Base-by-base conservation (phyloP, 2,329 filamentous ascomycete genomes). In the Akanthomyces uredinophilus region DNA sequence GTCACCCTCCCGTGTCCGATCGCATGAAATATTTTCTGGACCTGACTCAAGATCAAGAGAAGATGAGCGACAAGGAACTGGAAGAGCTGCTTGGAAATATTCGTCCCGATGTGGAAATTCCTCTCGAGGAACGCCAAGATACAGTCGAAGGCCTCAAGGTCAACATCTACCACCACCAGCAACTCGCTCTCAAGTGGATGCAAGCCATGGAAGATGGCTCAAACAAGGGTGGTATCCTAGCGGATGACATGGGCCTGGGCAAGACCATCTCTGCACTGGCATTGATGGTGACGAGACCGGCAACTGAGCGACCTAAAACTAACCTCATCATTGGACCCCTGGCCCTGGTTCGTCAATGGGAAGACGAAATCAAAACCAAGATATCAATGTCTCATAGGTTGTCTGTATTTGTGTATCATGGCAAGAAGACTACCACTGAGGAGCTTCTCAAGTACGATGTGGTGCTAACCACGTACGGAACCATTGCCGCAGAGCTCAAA, bases 241-340 rank as follows among this genome's bases (percentile, higher is more conserved):
- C 92, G 2, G 93, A 97, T 72, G 92, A 96, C 69, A 97, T 96
- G 93, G 92, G 92, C 3, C 75, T 96, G 11, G 92, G 92, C 20
- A 96, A 96, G 76, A 96, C 93, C 0, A 88, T 96, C 27, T 91
- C 94, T 64, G 88, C 90, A 5, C 79, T 97, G 24, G 85, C 92
- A 4, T 81, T 96, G 49, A 89, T 96, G 67, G 79, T 91, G 14
- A 83, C 84, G 6, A 82, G 87, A 6, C 87, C 82, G n/a, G 85
- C 89, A 0, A 73, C 77, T 0, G 80, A 65, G 16, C 68, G 71
- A 37, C 70, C 72, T 20, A 76, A 76, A 78, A 92, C 92, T 0
- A 95, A 87, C n/a, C 77, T 96, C 27, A 91, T 96, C 53, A 81
- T 96, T 53, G 90, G 88, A 0, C 92, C 92, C 0, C 86, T 96